These are phyloP conservation scores for Fusarium xylarioides DNA, from an alignment of 2,329 filamentous ascomycete genomes.

Conservation along the genomic window DNA sequence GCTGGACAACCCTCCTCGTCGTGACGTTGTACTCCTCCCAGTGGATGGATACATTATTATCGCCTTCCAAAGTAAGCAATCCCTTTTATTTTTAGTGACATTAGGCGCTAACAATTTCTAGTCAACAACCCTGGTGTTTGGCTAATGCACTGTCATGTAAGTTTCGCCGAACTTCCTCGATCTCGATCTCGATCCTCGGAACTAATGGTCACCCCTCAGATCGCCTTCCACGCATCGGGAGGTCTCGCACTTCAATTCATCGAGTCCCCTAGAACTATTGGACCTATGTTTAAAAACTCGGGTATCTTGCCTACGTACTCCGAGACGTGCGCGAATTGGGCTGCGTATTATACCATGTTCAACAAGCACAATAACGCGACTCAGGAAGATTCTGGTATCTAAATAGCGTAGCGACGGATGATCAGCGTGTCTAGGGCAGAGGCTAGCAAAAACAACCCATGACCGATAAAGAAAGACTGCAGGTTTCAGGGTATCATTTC, in stretches of 20 bases:
- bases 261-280: neutral
- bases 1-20: neutral
- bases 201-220: neutral
- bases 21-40: neutral
- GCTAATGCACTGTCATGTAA: conserved; percentile 5
- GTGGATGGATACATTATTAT: neutral
- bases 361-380: conserved; percentile 15
- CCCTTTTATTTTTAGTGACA: neutral
- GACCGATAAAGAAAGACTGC: neutral
- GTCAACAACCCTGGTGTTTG: conserved; percentile 3
- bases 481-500: neutral
- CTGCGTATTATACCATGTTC: conserved; percentile 18
- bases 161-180: neutral
- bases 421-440: neutral
- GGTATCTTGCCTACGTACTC: neutral
- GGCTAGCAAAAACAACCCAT: neutral
- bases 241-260: neutral
- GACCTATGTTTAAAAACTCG: neutral
- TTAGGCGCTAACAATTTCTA: neutral
- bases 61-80: neutral
- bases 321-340: conserved; percentile 13
- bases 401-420: neutral
- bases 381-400: conserved; percentile 16
- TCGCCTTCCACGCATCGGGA: neutral
- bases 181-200: neutral